Conservation (phyloP, 108 stramenopile species). For the Mediolabrus comicus region DNA sequence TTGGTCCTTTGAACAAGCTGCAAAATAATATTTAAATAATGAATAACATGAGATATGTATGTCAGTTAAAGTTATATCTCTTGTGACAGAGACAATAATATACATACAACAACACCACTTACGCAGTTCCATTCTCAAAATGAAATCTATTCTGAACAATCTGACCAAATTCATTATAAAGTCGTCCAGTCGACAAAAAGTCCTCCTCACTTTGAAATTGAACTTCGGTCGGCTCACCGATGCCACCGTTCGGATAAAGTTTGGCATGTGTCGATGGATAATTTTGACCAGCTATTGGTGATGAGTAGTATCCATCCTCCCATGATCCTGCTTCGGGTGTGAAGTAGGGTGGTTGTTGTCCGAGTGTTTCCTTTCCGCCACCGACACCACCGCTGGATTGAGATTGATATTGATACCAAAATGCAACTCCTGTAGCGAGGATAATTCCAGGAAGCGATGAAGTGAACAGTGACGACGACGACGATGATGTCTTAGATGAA, state of each 20-base stretch:
- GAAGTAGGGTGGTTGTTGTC: not conserved
- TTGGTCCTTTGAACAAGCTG: constrained; percentile 37
- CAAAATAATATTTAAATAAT: not conserved
- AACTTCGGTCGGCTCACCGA: constrained; percentile 21
- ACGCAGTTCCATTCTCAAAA: constrained; percentile 39
- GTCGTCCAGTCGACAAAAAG: constrained; percentile 29
- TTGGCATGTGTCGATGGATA: constrained; percentile 38
- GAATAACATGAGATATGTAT: not conserved
- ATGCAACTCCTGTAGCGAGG: constrained; percentile 11
- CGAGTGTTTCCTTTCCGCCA: not conserved
- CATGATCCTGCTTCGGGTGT: constrained; percentile 29
- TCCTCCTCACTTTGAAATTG: constrained; percentile 27
- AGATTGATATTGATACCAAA: constrained; percentile 14
- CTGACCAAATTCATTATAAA: constrained; percentile 47
- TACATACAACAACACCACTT: not conserved
- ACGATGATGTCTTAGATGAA: not conserved
- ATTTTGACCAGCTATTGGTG: constrained; percentile 7
- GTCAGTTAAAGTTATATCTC: not conserved
- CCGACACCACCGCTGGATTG: not conserved
- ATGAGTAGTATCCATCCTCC: constrained; percentile 43
- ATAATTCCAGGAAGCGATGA: constrained; percentile 15
- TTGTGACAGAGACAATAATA: too few species aligned
- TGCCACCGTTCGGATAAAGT: constrained; percentile 39
- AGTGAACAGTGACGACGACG: constrained; percentile 2
- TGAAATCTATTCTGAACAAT: constrained; percentile 40